Evolutionary conservation across 768 basidiomycete genomes (phyloP), one percentile per base, ranked within the genome.

Genomic region (Lentinula sp.): DNA sequence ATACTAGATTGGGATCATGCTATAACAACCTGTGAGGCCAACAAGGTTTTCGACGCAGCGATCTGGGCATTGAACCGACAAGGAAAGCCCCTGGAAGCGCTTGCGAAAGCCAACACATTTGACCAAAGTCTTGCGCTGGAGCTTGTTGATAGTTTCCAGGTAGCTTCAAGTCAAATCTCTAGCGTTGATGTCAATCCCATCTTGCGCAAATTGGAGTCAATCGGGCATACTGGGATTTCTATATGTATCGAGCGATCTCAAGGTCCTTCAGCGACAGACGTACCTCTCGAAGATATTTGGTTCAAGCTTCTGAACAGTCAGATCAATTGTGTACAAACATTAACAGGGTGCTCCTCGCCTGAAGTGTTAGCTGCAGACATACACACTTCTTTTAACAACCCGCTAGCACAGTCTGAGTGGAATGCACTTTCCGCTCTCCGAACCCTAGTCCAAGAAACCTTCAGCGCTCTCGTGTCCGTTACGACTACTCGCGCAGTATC

Each of bases 201-300:
- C 23, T 35, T 60, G 15, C 59, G 28, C 34, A 37, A 81, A 21
- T 72, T 96, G 45, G 76, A 82, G 59, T 76, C 78, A 1, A 77
- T 95, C 28, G 84, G 84, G 16, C 75, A 76, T 13, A 80, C 82
- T 34, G 88, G 87, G 35, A 80, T 88, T 3, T 71, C 77, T 1
- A 80, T 95, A 31, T 97, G 94, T 70, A 72, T 88, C 42, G 80
- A 85, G 58, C 84, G 83, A 57, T 91, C 91, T 4, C 75, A 76
- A 60, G 71, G 66, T 31, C 68, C 71, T 11, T 73, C 75, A 18
- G 70, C 76, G 9, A 72, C 68, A 34, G 72, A 80, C 32, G 68
- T 81, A 60, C 75, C 81, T 43, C 65, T 86, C 15, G 95, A 97
- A 68, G 91, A 96, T 64, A 83, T 93, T 64, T 98, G 95, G 95